These are phyloP conservation scores for Kazachstania psychrophila DNA, from an alignment of 805 yeast genomes.

Conservation along the genomic window DNA sequence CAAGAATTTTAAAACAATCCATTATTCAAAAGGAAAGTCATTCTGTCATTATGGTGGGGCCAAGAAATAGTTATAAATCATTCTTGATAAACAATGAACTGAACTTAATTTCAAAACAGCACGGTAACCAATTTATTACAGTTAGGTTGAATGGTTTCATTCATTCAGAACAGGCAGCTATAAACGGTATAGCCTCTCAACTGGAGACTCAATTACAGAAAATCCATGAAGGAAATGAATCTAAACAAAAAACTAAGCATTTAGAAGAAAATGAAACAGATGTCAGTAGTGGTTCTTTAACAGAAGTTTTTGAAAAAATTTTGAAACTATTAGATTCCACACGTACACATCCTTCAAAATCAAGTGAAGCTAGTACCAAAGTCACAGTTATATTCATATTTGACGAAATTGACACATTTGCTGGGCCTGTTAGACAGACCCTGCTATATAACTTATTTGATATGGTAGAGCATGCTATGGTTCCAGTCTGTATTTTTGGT, in stretches of 20 bases:
- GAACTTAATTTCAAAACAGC: slow-evolving; percentile 32
- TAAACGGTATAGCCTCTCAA: slow-evolving; percentile 79
- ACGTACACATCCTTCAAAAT: slow-evolving; percentile 7
- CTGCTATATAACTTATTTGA: slow-evolving; percentile 82
- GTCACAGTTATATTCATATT: slow-evolving; percentile 66
- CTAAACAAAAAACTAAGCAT: background rate
- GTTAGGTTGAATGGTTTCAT: slow-evolving; percentile 60
- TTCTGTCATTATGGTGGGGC: slow-evolving; percentile 73
- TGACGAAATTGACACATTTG: slow-evolving; percentile 79
- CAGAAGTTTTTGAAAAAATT: slow-evolving; percentile 53
- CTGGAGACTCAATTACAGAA: slow-evolving; percentile 43
- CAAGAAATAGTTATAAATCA: slow-evolving; percentile 71
- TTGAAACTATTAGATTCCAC: slow-evolving; percentile 41
- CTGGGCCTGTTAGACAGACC: slow-evolving; percentile 67
- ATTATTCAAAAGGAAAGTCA: slow-evolving; percentile 65
- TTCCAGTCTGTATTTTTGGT: slow-evolving; percentile 78
- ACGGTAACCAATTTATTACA: slow-evolving; percentile 45
- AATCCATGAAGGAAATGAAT: slow-evolving; percentile 17
- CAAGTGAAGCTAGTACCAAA: slow-evolving; percentile 23
- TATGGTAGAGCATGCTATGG: slow-evolving; percentile 58
- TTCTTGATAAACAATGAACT: slow-evolving; percentile 52
- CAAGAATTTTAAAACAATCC: slow-evolving; percentile 52
- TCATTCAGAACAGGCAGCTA: slow-evolving; percentile 68
- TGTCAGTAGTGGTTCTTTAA: slow-evolving; percentile 45
- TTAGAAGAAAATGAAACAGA: slow-evolving; percentile 14